A percentile compares a stretch with the other conserved stretches of the same genome.
These are phyloP conservation scores for Monascus ruber DNA, from an alignment of 2,329 filamentous ascomycete genomes.

Conservation along the genomic window DNA sequence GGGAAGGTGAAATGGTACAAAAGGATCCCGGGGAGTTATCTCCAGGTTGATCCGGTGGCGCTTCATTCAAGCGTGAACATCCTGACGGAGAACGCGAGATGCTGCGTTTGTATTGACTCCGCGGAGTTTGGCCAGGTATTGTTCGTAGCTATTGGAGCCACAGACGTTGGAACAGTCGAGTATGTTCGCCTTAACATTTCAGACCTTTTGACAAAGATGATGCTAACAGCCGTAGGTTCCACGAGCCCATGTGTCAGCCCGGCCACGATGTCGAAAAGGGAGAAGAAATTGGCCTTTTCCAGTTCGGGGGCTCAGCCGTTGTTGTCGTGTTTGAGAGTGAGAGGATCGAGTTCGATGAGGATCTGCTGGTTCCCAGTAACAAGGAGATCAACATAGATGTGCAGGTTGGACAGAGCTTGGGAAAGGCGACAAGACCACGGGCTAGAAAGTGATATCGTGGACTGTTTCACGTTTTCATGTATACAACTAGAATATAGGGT, in stretches of 20 bases:
- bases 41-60: slow-evolving; percentile 30
- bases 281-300: slow-evolving; percentile 31
- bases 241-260: slow-evolving; percentile 19
- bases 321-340: slow-evolving; percentile 30
- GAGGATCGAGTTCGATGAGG: slow-evolving; percentile 29
- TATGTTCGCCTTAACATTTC: slow-evolving; percentile 10
- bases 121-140: slow-evolving; percentile 31
- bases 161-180: slow-evolving; percentile 31
- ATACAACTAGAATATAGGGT: no score
- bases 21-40: slow-evolving; percentile 33
- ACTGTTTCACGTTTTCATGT: no score
- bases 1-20: slow-evolving; percentile 28
- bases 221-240: slow-evolving; percentile 14
- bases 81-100: slow-evolving; percentile 27
- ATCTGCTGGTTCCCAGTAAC: slow-evolving; percentile 21
- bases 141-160: slow-evolving; percentile 33
- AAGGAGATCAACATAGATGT: slow-evolving; percentile 26
- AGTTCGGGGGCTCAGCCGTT: slow-evolving; percentile 32
- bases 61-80: slow-evolving; percentile 26
- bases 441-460: no score
- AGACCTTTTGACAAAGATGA: neutral
- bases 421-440: slow-evolving; percentile 1
- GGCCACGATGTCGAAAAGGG: slow-evolving; percentile 27
- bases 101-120: slow-evolving; percentile 26
- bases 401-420: slow-evolving; percentile 30